Percentiles rank a stretch among this genome's conserved stretches.
Conservation (phyloP, 1,284 basidiomycete genomes). For the Boletus calvinii region DNA sequence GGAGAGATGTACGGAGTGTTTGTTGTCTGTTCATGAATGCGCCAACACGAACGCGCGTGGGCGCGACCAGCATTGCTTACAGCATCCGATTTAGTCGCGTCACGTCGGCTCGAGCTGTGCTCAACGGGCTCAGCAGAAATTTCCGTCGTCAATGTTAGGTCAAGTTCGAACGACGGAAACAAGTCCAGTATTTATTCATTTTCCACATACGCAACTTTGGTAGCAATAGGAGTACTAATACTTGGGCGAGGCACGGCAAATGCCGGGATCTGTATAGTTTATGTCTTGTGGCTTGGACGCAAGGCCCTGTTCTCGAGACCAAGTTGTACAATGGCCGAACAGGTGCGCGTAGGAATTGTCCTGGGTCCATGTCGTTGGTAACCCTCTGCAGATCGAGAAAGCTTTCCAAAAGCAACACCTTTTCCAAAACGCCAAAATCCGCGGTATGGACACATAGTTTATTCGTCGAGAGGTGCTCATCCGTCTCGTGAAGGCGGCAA, state of each 20-base stretch:
- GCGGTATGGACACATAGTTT: slow-evolving; percentile 57
- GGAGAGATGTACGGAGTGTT: slow-evolving; percentile 55
- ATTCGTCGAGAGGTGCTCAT: slow-evolving; percentile 15
- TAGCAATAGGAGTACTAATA: too few relatives aligned
- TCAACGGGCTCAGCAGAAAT: neutral
- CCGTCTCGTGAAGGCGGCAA: slow-evolving; percentile 60
- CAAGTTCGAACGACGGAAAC: too few relatives aligned
- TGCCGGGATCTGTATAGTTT: slow-evolving; percentile 54
- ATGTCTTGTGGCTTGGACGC: slow-evolving; percentile 40
- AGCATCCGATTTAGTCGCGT: slow-evolving; percentile 2
- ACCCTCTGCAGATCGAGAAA: slow-evolving; percentile 74
- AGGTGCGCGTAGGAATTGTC: slow-evolving; percentile 21
- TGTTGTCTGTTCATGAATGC: slow-evolving; percentile 63
- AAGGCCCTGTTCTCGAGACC: slow-evolving; percentile 22
- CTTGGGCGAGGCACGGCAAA: slow-evolving; percentile 30
- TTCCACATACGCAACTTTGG: too few relatives aligned
- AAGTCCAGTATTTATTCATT: too few relatives aligned
- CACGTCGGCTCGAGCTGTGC: neutral
- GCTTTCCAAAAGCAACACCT: slow-evolving; percentile 97
- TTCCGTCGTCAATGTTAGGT: neutral
- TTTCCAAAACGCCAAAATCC: slow-evolving; percentile 97
- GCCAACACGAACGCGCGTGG: slow-evolving; percentile 12
- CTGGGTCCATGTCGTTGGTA: neutral
- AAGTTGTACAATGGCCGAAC: slow-evolving; percentile 30
- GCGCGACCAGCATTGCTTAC: slow-evolving; percentile 23